Base-by-base conservation (phyloP, 768 basidiomycete species). In the Hygrophorus russula region DNA sequence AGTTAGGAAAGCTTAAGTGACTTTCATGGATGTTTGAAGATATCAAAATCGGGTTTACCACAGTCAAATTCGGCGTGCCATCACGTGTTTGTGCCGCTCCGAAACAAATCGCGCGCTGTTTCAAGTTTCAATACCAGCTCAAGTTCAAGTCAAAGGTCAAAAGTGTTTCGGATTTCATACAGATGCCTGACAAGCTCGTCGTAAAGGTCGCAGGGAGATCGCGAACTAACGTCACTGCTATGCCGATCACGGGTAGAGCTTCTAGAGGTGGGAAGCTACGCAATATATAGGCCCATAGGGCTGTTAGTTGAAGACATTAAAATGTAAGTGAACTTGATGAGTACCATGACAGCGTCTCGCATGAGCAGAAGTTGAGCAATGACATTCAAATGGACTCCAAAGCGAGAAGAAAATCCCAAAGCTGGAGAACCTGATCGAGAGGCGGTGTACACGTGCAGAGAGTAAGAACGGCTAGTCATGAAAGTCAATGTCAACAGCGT, bases 361-460 rank as follows among this genome's bases (percentile, higher is more conserved):
- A 97, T 94, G 9, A 94, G 73, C 3, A 93, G 59, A 3, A 99
- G 64, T 55, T 98, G 96, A 5, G 96, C 94, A 47, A 98, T 97
- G 2, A 98, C 83, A 55, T 99, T 99, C 14, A 99, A 70, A 56
- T 98, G 96, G 17, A 93, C 87, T 11, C 96, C 96, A 55, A 93
- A 98, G 94, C 90, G 19, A 99, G 71, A 7, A 99, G 72, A 57
- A 98, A 99, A 60, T 99, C 96, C 94, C 96, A 99, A 41, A 99
- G 66, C 50, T 82, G 82, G 20, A 99, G 70, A 18, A 97, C 94
- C 64, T 98, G 87, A 56, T 92, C 86, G 8, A 99, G 69, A 0
- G 96, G 96, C 3, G 93, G 94, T 8, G 94, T 99, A 56, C 93
- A 93, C 5, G 94, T 94, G 59, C 92, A 98, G 28, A 98, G 64